Percentiles rank a stretch among this genome's conserved stretches.
Evolutionary conservation across 495 filamentous ascomycete genomes (phyloP).

Genomic region (Chaetomium cochliodes): DNA sequence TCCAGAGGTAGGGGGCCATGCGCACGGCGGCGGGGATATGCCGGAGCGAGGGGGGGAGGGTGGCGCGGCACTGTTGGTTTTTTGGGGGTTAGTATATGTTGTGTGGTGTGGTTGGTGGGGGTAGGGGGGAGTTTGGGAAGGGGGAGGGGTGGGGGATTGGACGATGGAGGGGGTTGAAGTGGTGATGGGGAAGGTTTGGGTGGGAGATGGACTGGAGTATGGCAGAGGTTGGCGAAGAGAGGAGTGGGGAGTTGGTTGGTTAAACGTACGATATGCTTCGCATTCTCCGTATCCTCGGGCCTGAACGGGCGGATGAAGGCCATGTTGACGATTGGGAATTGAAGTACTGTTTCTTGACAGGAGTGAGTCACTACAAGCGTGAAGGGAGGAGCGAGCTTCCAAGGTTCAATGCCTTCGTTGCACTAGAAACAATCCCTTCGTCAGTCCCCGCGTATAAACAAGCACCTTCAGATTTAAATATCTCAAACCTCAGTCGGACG

Average conservation of each 20-base stretch:
- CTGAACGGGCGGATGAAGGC: conserved; percentile 40
- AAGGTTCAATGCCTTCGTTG: too few species aligned
- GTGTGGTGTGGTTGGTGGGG: not conserved
- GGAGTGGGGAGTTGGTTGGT: not conserved
- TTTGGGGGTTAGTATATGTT: not conserved
- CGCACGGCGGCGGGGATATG: conserved; percentile 26
- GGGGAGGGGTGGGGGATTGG: not conserved
- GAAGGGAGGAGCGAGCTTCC: too few species aligned
- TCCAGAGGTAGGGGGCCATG: conserved; percentile 47
- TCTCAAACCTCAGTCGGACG: not conserved
- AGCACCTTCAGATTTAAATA: not conserved
- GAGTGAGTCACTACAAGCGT: too few species aligned
- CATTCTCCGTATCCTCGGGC: conserved; percentile 35
- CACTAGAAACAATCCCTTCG: not conserved
- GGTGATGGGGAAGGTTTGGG: not conserved
- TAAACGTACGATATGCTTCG: conserved; percentile 38
- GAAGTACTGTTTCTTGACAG: not conserved
- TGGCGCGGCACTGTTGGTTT: conserved; percentile 44
- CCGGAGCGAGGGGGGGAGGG: conserved; percentile 40
- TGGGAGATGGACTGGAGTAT: not conserved
- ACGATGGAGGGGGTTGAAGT: too few species aligned
- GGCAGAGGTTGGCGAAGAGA: not conserved
- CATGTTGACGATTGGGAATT: conserved; percentile 24
- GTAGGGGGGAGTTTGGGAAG: not conserved
- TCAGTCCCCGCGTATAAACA: not conserved